phyloP scores from a whole-genome alignment of 1,139 yeast species.

The Pichia sp. region DNA sequence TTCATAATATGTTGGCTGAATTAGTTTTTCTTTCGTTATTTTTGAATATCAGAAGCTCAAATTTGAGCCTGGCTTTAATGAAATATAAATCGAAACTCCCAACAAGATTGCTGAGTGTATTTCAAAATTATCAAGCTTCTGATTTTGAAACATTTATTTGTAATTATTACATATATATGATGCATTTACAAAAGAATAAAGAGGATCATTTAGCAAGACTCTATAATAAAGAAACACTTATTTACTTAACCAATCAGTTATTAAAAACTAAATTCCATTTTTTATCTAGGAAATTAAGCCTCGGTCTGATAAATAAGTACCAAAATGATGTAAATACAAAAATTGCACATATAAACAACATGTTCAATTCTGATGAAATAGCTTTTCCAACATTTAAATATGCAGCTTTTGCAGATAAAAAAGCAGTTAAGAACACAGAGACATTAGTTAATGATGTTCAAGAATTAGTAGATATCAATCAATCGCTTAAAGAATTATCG shows the following conservation, averaged over 20 bases:
- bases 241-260: not conserved
- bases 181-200: not conserved
- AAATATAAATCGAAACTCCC: conserved; percentile 4
- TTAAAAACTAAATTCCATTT: not conserved
- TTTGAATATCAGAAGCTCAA: not conserved
- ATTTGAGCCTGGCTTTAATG: not conserved
- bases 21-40: conserved; percentile 3
- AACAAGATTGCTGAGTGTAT: conserved; percentile 2
- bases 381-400: conserved; percentile 1
- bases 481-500: not conserved
- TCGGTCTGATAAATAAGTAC: not conserved
- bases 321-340: not conserved
- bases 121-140: conserved; percentile 4
- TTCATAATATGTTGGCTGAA: conserved; percentile 4
- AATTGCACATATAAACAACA: conserved; percentile 6
- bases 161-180: conserved; percentile 1
- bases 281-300: not conserved
- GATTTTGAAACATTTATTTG: conserved; percentile 7
- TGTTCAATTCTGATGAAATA: conserved; percentile 3
- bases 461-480: not conserved
- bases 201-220: not conserved
- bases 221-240: conserved; percentile 1
- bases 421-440: too few relatives aligned
- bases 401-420: not conserved
- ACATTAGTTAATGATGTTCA: not conserved